Conservation (phyloP, 495 filamentous ascomycete species). For the Podospora pseudopauciseta region DNA sequence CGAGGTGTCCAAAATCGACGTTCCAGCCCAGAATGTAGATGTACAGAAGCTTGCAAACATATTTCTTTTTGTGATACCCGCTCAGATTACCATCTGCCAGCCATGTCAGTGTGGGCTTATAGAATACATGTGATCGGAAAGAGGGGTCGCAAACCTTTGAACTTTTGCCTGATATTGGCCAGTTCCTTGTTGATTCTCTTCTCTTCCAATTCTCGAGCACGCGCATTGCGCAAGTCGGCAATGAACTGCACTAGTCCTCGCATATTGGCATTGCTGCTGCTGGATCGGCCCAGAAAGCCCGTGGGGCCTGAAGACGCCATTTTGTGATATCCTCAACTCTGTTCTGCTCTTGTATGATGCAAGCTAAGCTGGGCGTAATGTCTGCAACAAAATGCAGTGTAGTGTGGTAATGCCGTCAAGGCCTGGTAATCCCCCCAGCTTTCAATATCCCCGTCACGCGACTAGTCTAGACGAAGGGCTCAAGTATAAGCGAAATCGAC, state of each 20-base stretch:
- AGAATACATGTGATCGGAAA: neutral
- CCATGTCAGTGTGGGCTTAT: conserved; percentile 14
- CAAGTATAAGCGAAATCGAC: neutral
- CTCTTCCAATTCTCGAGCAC: conserved; percentile 94
- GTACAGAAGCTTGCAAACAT: conserved; percentile 99
- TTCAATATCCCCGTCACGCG: neutral
- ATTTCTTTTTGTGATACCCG: conserved; percentile 99
- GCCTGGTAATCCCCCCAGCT: neutral
- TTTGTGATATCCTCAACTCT: conserved; percentile 12
- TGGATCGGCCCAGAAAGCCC: conserved; percentile 60
- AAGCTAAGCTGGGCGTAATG: no score
- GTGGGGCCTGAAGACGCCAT: conserved; percentile 54
- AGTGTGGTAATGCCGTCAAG: neutral
- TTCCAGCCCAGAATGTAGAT: conserved; percentile 99
- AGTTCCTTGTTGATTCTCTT: conserved; percentile 99
- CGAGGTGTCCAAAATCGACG: conserved; percentile 97
- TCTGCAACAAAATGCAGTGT: neutral
- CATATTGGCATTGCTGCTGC: conserved; percentile 68
- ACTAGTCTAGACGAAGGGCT: neutral
- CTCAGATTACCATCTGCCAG: conserved; percentile 73
- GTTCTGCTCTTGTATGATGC: neutral
- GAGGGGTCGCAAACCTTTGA: conserved; percentile 55
- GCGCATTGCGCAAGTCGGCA: conserved; percentile 90
- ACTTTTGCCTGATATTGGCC: conserved; percentile 91
- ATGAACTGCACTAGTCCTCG: conserved; percentile 94